phyloP scores from a whole-genome alignment of 2,329 filamentous ascomycete genomes.

The Paracorniculantispora psalliotae region DNA sequence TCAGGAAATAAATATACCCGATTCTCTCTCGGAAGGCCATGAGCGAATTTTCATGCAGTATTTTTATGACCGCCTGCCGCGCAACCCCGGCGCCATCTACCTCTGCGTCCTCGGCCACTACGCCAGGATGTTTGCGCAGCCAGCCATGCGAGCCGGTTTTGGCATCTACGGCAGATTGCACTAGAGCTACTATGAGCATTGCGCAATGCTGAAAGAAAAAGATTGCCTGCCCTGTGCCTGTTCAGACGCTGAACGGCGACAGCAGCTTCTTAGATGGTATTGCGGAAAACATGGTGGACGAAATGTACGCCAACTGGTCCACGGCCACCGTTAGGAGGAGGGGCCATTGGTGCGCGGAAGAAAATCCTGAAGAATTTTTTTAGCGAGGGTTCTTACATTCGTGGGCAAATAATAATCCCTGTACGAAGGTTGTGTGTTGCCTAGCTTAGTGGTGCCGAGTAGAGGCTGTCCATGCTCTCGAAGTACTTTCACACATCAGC shows the following conservation, averaged over 20 bases:
- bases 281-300: not conserved
- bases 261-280: not conserved
- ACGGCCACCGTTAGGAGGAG: not conserved
- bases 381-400: not conserved
- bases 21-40: constrained; percentile 29
- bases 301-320: not conserved
- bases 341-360: constrained; percentile 5
- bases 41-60: constrained; percentile 39
- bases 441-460: too few relatives aligned
- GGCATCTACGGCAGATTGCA: constrained; percentile 29
- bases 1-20: constrained; percentile 8
- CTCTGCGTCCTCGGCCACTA: constrained; percentile 35
- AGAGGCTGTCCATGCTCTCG: too few relatives aligned
- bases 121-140: constrained; percentile 28
- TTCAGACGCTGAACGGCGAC: constrained; percentile 6
- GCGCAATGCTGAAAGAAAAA: constrained; percentile 23
- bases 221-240: constrained; percentile 21
- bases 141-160: constrained; percentile 29
- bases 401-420: too few relatives aligned
- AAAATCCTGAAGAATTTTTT: constrained; percentile 3
- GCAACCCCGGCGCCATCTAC: constrained; percentile 32
- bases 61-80: constrained; percentile 35
- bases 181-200: constrained; percentile 27
- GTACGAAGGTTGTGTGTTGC: too few relatives aligned
- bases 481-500: too few relatives aligned